These are phyloP conservation scores for Primulina eburnea DNA, from an alignment of 257 asterid species.

Conservation along the genomic window DNA sequence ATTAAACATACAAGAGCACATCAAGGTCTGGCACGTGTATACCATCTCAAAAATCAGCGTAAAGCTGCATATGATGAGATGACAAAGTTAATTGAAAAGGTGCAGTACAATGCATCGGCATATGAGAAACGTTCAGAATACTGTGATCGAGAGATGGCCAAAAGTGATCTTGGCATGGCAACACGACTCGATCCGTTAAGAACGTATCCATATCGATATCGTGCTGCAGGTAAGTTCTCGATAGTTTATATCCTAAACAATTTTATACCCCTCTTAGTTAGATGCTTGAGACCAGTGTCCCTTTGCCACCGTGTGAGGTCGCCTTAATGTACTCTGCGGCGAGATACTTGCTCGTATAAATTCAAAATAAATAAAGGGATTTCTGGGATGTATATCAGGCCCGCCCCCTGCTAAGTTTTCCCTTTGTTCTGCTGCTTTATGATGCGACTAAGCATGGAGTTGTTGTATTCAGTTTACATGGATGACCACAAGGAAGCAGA, in stretches of 20 bases:
- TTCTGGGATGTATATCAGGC: too few relatives aligned
- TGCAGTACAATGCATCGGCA: conserved; percentile 83
- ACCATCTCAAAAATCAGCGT: conserved; percentile 77
- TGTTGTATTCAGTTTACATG: conserved; percentile 60
- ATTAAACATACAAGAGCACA: conserved; percentile 94
- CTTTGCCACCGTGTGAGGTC: too few relatives aligned
- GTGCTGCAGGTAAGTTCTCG: conserved; percentile 75
- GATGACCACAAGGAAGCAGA: conserved; percentile 87
- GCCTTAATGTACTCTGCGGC: too few relatives aligned
- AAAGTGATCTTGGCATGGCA: conserved; percentile 78
- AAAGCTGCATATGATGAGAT: conserved; percentile 94
- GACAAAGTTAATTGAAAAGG: conserved; percentile 92
- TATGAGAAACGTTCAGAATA: conserved; percentile 91
- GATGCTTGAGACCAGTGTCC: too few relatives aligned
- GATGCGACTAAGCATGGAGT: neutral
- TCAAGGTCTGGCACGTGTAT: conserved; percentile 94
- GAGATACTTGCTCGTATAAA: too few relatives aligned
- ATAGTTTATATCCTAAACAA: neutral
- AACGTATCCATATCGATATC: conserved; percentile 85
- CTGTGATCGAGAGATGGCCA: conserved; percentile 92
- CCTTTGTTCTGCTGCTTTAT: neutral
- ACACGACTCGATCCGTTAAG: conserved; percentile 83
- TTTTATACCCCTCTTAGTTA: neutral
- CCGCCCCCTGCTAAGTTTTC: neutral
- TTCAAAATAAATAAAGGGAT: too few relatives aligned